Percentiles rank a stretch among this genome's conserved stretches.
Conservation (phyloP, 108 stramenopile genomes). For the Skeletonema marinoi region DNA sequence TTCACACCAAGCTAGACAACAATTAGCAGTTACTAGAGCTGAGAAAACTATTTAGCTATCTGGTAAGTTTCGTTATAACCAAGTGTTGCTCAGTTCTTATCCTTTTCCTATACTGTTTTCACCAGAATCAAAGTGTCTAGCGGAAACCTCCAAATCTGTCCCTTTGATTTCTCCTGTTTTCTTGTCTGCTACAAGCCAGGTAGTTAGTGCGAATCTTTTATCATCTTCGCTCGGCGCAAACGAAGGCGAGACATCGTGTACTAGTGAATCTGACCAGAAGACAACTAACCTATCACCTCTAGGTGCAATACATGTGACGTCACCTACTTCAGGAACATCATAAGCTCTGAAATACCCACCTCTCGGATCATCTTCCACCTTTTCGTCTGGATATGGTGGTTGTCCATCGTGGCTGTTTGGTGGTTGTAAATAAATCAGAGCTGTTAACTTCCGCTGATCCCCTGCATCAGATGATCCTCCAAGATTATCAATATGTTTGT, state of each 20-base stretch:
- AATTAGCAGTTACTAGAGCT: no score
- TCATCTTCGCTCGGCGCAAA: slow-evolving; percentile 25
- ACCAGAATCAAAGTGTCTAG: slow-evolving; percentile 27
- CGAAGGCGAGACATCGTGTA: slow-evolving; percentile 37
- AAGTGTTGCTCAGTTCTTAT: neutral
- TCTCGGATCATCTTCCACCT: slow-evolving; percentile 29
- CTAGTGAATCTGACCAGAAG: slow-evolving; percentile 38
- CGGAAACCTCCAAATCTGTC: slow-evolving; percentile 23
- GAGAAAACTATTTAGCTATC: no score
- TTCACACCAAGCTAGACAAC: no score
- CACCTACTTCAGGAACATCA: slow-evolving; percentile 23
- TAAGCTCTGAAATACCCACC: slow-evolving; percentile 40
- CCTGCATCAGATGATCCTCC: slow-evolving; percentile 18
- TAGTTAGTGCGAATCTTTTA: slow-evolving; percentile 28
- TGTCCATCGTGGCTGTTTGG: slow-evolving; percentile 17
- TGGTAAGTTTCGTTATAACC: no score
- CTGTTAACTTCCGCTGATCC: slow-evolving; percentile 34
- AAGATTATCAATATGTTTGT: slow-evolving; percentile 45
- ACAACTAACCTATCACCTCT: slow-evolving; percentile 31
- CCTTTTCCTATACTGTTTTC: slow-evolving; percentile 5
- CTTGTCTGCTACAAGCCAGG: slow-evolving; percentile 32
- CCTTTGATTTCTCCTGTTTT: slow-evolving; percentile 10
- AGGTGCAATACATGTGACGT: slow-evolving; percentile 24
- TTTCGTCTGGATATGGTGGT: slow-evolving; percentile 27
- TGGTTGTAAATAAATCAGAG: slow-evolving; percentile 32